phyloP scores from a whole-genome alignment of 2,329 filamentous ascomycete genomes.

The Talaromyces sp. region DNA sequence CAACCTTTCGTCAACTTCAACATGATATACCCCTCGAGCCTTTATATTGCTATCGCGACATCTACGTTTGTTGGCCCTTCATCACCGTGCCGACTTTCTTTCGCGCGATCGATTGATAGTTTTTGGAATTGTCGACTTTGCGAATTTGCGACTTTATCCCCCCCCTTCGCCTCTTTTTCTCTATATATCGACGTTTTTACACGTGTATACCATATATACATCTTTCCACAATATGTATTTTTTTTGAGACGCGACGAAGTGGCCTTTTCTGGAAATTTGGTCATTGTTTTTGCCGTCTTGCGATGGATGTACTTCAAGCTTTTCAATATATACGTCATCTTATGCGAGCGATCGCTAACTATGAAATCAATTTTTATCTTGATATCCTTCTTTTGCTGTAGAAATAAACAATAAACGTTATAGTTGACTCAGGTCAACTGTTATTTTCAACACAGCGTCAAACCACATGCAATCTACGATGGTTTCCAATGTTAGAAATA shows the following conservation, averaged over 20 bases:
- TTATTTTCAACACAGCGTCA: too few species aligned
- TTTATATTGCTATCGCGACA: not conserved
- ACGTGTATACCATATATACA: slow-evolving; percentile 3
- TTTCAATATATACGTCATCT: not conserved
- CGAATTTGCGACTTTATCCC: not conserved
- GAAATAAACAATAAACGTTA: too few species aligned
- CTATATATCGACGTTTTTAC: not conserved
- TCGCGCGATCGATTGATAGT: not conserved
- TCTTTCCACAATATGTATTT: slow-evolving; percentile 2
- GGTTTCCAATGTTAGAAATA: too few species aligned
- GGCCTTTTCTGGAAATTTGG: not conserved
- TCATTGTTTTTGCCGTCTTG: not conserved
- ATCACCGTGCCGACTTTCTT: not conserved
- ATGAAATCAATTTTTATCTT: not conserved
- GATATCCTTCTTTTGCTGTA: not conserved
- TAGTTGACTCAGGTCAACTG: too few species aligned
- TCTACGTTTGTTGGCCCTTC: not conserved
- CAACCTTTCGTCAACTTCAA: not conserved
- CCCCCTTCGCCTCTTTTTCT: not conserved
- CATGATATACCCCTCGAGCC: slow-evolving; percentile 7
- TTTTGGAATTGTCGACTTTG: not conserved
- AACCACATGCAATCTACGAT: too few species aligned
- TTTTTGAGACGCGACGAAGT: not conserved
- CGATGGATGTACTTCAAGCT: not conserved
- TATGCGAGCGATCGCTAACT: not conserved